A percentile compares a stretch with the other conserved stretches of the same genome.
Conservation (phyloP, 345 rosid species). For the Psidium friedrichsthalianum region DNA sequence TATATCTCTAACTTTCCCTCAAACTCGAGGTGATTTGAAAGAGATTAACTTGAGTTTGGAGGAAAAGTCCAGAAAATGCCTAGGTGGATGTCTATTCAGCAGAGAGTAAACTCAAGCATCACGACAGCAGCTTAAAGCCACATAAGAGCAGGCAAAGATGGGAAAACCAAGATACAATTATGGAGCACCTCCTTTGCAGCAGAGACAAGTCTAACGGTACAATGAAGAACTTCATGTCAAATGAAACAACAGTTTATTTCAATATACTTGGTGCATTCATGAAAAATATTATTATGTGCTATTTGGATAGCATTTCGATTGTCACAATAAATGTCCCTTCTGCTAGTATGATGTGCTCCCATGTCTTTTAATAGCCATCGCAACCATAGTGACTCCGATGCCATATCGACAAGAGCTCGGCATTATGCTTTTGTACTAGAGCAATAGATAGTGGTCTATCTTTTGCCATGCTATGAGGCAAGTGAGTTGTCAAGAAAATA, state of each 20-base stretch:
- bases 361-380: background rate
- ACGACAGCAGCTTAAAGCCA: background rate
- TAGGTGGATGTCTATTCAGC: background rate
- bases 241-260: background rate
- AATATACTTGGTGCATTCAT: background rate
- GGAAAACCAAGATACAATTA: background rate
- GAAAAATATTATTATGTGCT: background rate
- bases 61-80: background rate
- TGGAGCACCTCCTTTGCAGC: background rate
- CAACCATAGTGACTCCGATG: background rate
- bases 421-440: background rate
- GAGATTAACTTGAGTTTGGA: background rate
- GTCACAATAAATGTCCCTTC: background rate
- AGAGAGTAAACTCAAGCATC: background rate
- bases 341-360: background rate
- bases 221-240: background rate
- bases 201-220: background rate
- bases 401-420: rapidly evolving
- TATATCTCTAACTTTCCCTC: too few species aligned
- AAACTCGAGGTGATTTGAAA: too few species aligned
- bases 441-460: background rate
- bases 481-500: background rate
- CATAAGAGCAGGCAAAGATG: background rate
- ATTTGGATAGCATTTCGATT: background rate
- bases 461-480: background rate